Evolutionary conservation across 768 basidiomycete species (phyloP).

Genomic region (Kwoniella pini): DNA sequence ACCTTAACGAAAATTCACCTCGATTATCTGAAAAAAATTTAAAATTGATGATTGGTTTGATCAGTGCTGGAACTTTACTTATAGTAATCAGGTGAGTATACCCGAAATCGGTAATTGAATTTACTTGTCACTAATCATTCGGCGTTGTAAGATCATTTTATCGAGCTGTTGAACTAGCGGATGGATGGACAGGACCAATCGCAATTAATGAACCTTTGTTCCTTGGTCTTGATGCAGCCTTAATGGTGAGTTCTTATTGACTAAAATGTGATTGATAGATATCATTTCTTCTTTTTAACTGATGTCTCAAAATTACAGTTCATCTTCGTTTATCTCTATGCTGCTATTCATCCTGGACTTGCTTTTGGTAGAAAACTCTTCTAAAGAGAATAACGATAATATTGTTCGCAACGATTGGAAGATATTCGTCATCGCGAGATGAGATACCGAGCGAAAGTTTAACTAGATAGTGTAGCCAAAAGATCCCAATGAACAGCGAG

Average conservation of each 20-base stretch:
- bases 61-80: slow-evolving; percentile 49
- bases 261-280: too few species aligned
- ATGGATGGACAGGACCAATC: slow-evolving; percentile 62
- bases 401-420: too few species aligned
- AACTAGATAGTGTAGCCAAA: too few species aligned
- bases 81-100: slow-evolving; percentile 59
- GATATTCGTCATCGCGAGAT: too few species aligned
- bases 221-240: slow-evolving; percentile 36
- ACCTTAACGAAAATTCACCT: neutral
- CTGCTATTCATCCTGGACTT: slow-evolving; percentile 7
- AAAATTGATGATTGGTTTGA: slow-evolving; percentile 7
- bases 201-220: slow-evolving; percentile 58
- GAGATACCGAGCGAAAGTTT: too few species aligned
- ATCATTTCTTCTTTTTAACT: too few species aligned
- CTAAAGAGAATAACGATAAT: too few species aligned
- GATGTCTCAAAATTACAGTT: neutral
- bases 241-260: slow-evolving; percentile 36
- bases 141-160: slow-evolving; percentile 55
- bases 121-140: neutral
- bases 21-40: neutral
- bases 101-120: neutral
- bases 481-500: too few species aligned
- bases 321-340: slow-evolving; percentile 15
- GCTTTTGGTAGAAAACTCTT: slow-evolving; percentile 5
- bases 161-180: slow-evolving; percentile 58